These are phyloP conservation scores for Gastrolobium villosum DNA, from an alignment of 306 rosid species.

Conservation along the genomic window DNA sequence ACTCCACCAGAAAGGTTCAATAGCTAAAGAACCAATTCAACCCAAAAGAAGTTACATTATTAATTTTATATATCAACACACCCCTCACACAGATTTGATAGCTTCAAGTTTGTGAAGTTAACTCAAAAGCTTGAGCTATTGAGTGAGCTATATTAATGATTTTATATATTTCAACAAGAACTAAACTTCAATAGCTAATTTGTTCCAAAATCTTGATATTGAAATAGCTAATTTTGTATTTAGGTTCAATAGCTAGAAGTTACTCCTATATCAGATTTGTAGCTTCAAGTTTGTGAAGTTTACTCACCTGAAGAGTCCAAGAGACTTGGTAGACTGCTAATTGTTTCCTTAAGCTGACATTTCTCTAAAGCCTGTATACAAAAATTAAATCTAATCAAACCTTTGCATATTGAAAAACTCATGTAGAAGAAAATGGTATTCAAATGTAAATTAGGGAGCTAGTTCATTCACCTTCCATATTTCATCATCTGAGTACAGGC, in stretches of 20 bases:
- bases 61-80: no score
- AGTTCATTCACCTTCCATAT: slow-evolving; percentile 73
- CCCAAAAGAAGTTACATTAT: no score
- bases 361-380: slow-evolving; percentile 71
- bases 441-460: background rate
- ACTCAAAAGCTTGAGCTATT: no score
- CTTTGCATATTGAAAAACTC: background rate
- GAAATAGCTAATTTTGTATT: background rate
- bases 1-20: no score
- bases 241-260: background rate
- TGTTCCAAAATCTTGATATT: background rate
- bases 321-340: slow-evolving; percentile 64
- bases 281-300: background rate
- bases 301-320: slow-evolving; percentile 76
- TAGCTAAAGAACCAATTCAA: no score
- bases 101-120: no score
- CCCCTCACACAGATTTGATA: no score
- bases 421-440: background rate
- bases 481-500: slow-evolving; percentile 77
- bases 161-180: no score
- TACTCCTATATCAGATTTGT: background rate
- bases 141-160: no score
- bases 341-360: slow-evolving; percentile 77
- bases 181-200: slow-evolving; percentile 9
- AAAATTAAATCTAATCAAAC: slow-evolving; percentile 26